Base-by-base conservation (phyloP, 2,329 filamentous ascomycete genomes). In the Grosmannia penicillata region DNA sequence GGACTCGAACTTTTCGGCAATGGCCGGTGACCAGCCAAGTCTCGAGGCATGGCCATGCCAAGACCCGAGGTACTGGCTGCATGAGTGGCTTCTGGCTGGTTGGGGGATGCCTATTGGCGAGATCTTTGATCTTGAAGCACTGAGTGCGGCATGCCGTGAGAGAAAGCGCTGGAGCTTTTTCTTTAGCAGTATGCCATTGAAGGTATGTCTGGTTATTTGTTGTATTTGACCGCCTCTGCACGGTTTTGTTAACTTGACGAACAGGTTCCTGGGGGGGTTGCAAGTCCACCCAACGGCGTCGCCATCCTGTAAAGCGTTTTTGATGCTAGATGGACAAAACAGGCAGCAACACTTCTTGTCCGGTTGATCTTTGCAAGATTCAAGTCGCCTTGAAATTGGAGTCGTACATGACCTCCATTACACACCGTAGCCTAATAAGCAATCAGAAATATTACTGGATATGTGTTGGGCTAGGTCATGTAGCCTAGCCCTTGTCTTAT, bases 1-100 rank as follows among this genome's bases (percentile, higher is more conserved):
- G 70, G 63, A 73, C 37, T 15, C 9, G n/a, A 54, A 58, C 10
- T 72, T 76, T 44, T 56, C 68, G 0, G 72, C 71, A 2, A 61
- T 74, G 0, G 72, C 64, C 0, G 68, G 70, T 3, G 72, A 77
- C 42, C 61, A 63, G 36, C 65, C 70, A 11, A 59, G 57, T 9
- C 67, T 67, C 40, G 67, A 71, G 48, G 59, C 59, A 5, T 61
- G 57, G 27, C 55, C 57, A 17, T 37, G 35, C 13, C 35, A 37
- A 24, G 15, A 32, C 36, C 11, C 14, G 6, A 21, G 9, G 3
- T 39, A 53, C 27, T 14, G 53, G 38, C 32, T 45, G 37, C 45
- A 47, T 38, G 38, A 45, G 30, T 31, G 31, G 17, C 30, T 47
- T 17, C 45, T 47, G 7, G 40, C 45, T n/a, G 43, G 45, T 18